Conservation (phyloP, 768 basidiomycete genomes). For the Solioccasus polychromus region DNA sequence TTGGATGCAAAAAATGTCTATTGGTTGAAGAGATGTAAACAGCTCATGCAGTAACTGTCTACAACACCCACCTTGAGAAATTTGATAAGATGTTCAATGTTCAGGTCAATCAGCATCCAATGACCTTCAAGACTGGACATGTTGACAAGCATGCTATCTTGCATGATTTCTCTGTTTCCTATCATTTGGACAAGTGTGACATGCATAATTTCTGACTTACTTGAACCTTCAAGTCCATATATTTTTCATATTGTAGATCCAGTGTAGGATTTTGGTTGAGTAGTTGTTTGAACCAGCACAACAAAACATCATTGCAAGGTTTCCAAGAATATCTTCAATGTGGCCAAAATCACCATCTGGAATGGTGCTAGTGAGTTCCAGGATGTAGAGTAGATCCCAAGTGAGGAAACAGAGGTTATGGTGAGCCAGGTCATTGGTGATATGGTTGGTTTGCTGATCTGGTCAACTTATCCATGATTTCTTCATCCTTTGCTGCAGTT, state of each 20-base stretch:
- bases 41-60: no score
- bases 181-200: background rate
- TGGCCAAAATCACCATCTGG: conserved; percentile 32
- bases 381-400: conserved; percentile 30
- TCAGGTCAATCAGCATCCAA: conserved; percentile 34
- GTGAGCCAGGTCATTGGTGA: conserved; percentile 14
- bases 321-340: conserved; percentile 27
- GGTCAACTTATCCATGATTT: background rate
- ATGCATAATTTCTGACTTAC: no score
- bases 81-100: conserved; percentile 37
- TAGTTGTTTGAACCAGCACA: conserved; percentile 23
- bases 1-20: conserved; percentile 29
- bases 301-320: conserved; percentile 16
- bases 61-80: conserved; percentile 30
- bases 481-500: no score
- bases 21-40: background rate
- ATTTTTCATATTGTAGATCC: conserved; percentile 20
- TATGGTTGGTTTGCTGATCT: background rate
- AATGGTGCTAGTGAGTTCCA: conserved; percentile 28
- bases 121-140: conserved; percentile 31
- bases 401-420: conserved; percentile 28
- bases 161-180: conserved; percentile 33
- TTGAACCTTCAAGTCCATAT: conserved; percentile 35
- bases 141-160: conserved; percentile 36
- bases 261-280: conserved; percentile 16